These are phyloP conservation scores for Golubevia pallescens DNA, from an alignment of 1,284 basidiomycete species.

Conservation along the genomic window DNA sequence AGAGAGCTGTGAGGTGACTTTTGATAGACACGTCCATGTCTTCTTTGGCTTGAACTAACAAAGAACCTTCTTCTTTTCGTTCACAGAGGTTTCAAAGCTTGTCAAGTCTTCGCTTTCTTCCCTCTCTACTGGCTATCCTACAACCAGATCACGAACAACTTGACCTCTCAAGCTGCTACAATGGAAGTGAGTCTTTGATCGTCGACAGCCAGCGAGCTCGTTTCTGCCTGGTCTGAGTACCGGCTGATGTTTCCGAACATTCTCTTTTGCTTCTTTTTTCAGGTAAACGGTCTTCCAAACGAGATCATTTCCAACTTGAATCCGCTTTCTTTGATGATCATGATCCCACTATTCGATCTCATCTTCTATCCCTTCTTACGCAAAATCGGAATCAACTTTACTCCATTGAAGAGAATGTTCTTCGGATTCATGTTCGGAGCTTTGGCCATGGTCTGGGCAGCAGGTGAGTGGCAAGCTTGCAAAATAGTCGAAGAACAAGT, in stretches of 20 bases:
- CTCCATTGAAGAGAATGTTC: slow-evolving; percentile 57
- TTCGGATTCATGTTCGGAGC: slow-evolving; percentile 49
- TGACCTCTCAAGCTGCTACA: slow-evolving; percentile 50
- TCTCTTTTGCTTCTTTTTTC: no score
- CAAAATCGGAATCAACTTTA: slow-evolving; percentile 43
- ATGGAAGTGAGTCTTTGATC: no score
- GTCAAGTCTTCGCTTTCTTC: slow-evolving; percentile 55
- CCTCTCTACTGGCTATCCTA: slow-evolving; percentile 61
- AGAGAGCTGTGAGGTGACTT: no score
- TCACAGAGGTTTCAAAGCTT: slow-evolving; percentile 54
- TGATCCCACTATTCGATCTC: slow-evolving; percentile 54
- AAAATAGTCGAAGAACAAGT: no score
- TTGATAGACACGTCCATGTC: no score
- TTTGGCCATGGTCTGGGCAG: slow-evolving; percentile 56
- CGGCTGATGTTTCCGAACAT: no score
- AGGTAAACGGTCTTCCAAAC: slow-evolving; percentile 40
- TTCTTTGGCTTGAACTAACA: no score
- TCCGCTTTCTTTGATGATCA: slow-evolving; percentile 53
- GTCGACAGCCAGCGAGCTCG: no score
- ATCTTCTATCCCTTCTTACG: slow-evolving; percentile 55
- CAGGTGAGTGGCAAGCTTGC: no score
- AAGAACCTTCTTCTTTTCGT: no score
- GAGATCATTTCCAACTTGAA: slow-evolving; percentile 55
- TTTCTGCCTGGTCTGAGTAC: no score
- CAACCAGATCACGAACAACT: slow-evolving; percentile 52